Conservation (phyloP, 768 basidiomycete species). For the Tylopilus vinaceipallidus region DNA sequence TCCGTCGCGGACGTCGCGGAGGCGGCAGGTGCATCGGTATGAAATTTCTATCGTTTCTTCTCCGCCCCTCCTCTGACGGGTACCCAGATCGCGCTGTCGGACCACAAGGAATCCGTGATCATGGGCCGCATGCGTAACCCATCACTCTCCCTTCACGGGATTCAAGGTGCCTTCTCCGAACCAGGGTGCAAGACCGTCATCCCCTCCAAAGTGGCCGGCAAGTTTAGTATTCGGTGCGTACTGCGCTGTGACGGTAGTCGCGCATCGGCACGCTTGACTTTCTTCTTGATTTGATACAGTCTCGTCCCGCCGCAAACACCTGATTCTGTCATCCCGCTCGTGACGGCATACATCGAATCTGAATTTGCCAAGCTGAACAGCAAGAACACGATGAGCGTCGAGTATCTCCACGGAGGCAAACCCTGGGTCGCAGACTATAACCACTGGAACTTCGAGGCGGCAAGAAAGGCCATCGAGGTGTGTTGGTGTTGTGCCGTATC, state of each 20-base stretch:
- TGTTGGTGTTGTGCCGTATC: neutral
- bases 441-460: slow-evolving; percentile 94
- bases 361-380: slow-evolving; percentile 85
- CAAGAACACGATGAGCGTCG: slow-evolving; percentile 77
- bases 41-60: neutral
- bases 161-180: slow-evolving; percentile 90
- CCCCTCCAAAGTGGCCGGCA: slow-evolving; percentile 83
- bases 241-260: neutral
- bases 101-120: slow-evolving; percentile 73
- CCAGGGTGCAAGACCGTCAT: slow-evolving; percentile 91
- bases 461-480: slow-evolving; percentile 80
- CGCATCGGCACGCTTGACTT: neutral
- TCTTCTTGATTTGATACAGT: slow-evolving; percentile 28
- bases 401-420: slow-evolving; percentile 77
- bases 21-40: slow-evolving; percentile 62
- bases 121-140: slow-evolving; percentile 95
- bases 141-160: slow-evolving; percentile 89
- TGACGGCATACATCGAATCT: slow-evolving; percentile 61
- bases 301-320: slow-evolving; percentile 89
- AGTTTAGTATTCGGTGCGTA: slow-evolving; percentile 88
- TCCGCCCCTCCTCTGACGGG: neutral
- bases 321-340: slow-evolving; percentile 67
- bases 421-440: slow-evolving; percentile 85
- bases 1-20: slow-evolving; percentile 68
- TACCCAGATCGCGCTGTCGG: slow-evolving; percentile 57